Evolutionary conservation across 1,284 basidiomycete species (phyloP), one percentile per base, ranked within the genome.

Genomic region (Ceratobasidium sp.): DNA sequence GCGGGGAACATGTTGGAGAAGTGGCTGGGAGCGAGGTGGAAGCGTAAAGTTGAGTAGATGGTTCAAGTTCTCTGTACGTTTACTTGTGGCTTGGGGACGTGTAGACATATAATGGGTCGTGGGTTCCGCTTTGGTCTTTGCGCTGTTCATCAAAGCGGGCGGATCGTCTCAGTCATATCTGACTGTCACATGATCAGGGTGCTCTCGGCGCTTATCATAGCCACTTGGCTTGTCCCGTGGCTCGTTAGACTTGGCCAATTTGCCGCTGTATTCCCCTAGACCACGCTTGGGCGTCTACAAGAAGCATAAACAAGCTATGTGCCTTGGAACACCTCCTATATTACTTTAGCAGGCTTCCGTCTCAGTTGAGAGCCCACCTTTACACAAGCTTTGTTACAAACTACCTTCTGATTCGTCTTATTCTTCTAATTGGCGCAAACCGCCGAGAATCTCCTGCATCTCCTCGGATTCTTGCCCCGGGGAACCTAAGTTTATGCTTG

Each of bases 1-100:
- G 76, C 92, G 84, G 2, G 92, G 91, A 9, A 88, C 79, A 75
- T 81, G 86, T 54, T 84, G 81, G 63, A 83, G 81, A 30, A 86
- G 83, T 53, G 86, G 84, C 72, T 85, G 79, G 81, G 91, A 73
- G 58, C 81, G 78, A 25, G 81, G 79, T 1, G 83, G 83, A 2
- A 83, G 75, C 0, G 79, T 79, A 77, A 83, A 83, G 74, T 81
- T 81, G 75, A 83, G 81, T 79, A 78, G 73, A 64, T 78, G 77
- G 49, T 77, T 76, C 48, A 78, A 72, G 42, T 30, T 70, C 59
- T 70, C 66, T 28, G 66, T 70, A 33, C 66, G 53, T 70, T 70
- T 70, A 25, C 59, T 70, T 5, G 48, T 42, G 38, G 66, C 30
- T 70, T 70, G 66, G 54, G 66, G 66, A 21, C 66, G 66, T 59